A percentile compares a stretch with the other conserved stretches of the same genome.
These are phyloP conservation scores for Rauvolfia tetraphylla DNA, from an alignment of 257 asterid genomes.

Conservation along the genomic window DNA sequence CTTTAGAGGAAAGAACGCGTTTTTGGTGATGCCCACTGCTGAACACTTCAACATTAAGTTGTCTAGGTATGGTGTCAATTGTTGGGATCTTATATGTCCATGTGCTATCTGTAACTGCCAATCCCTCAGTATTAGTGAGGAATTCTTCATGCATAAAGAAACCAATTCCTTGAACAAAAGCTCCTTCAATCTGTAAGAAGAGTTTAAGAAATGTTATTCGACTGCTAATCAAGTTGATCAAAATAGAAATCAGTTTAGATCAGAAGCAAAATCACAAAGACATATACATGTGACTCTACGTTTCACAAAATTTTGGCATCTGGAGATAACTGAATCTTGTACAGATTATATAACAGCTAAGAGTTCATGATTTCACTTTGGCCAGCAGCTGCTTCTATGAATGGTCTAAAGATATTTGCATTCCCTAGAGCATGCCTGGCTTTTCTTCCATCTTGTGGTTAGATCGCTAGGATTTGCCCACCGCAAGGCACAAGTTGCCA, in stretches of 20 bases:
- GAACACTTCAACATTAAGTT: slow-evolving; percentile 54
- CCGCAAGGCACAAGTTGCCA: no score
- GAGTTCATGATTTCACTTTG: no score
- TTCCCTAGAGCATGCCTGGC: no score
- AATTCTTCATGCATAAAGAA: slow-evolving; percentile 80
- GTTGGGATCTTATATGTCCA: slow-evolving; percentile 85
- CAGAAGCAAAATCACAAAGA: not conserved
- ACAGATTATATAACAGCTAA: no score
- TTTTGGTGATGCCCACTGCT: slow-evolving; percentile 59
- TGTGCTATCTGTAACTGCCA: slow-evolving; percentile 46
- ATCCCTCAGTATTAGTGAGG: slow-evolving; percentile 48
- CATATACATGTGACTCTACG: no score
- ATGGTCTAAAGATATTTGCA: no score
- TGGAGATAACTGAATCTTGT: no score
- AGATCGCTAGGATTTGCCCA: no score
- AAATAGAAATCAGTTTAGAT: not conserved
- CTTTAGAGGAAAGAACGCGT: slow-evolving; percentile 72
- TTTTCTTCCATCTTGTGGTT: no score
- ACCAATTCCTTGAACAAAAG: slow-evolving; percentile 80
- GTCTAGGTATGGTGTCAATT: slow-evolving; percentile 58
- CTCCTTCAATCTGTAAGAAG: slow-evolving; percentile 63
- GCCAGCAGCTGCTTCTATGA: no score
- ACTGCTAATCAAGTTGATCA: no score
- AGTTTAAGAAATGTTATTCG: not conserved
- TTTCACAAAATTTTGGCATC: no score